phyloP scores from a whole-genome alignment of 2,329 filamentous ascomycete species.

The Phaeosphaeriaceae sp. region DNA sequence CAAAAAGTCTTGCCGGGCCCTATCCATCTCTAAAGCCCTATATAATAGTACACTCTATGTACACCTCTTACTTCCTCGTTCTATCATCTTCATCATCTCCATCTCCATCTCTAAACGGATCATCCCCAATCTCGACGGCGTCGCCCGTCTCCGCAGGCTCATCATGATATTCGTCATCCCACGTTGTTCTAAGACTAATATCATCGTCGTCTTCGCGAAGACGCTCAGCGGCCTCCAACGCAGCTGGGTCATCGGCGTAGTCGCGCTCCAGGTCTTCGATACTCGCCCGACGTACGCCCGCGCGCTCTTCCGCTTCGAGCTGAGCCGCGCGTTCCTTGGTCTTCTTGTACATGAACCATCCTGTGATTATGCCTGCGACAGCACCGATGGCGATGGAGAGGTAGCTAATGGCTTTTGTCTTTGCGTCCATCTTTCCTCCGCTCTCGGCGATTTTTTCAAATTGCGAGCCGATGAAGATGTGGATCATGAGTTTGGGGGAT shows the following conservation, averaged over 20 bases:
- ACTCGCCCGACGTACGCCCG: constrained; percentile 39
- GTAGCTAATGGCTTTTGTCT: constrained; percentile 84
- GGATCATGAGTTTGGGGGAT: constrained; percentile 85
- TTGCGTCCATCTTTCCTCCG: constrained; percentile 80
- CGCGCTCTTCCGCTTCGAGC: constrained; percentile 56
- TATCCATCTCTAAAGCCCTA: not conserved
- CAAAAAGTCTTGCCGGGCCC: not conserved
- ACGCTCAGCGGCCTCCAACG: constrained; percentile 46
- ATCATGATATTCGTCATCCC: constrained; percentile 51
- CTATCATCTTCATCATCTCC: constrained; percentile 29
- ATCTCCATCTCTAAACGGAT: constrained; percentile 55
- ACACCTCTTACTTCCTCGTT: constrained; percentile 6
- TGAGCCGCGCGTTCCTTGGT: constrained; percentile 58
- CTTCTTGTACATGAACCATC: constrained; percentile 81
- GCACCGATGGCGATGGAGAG: constrained; percentile 76
- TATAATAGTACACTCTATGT: not conserved
- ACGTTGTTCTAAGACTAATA: constrained; percentile 61
- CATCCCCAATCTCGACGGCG: constrained; percentile 48
- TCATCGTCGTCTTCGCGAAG: constrained; percentile 59
- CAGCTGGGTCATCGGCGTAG: constrained; percentile 55
- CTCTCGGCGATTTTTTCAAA: constrained; percentile 83
- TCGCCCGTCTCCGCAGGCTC: constrained; percentile 52
- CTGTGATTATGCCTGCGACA: constrained; percentile 75
- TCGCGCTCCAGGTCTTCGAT: constrained; percentile 48
- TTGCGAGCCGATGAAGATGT: constrained; percentile 88